These are phyloP conservation scores for Dictyostelium citrinum DNA, from an alignment of 78 protist genomes.

Conservation along the genomic window DNA sequence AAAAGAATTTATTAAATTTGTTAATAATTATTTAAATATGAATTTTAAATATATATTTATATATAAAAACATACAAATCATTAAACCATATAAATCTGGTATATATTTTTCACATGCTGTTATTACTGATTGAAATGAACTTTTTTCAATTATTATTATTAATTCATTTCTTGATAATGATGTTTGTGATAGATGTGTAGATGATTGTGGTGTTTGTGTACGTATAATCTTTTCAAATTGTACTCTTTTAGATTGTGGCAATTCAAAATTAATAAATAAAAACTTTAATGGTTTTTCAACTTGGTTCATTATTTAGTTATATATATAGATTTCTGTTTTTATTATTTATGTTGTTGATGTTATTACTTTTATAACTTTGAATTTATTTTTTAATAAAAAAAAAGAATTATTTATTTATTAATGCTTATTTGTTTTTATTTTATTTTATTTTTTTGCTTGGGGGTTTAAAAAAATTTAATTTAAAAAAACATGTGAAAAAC, in stretches of 20 bases:
- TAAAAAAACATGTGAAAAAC: not conserved
- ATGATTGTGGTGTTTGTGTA: conserved; percentile 42
- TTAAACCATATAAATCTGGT: conserved; percentile 48
- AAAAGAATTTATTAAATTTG: no score
- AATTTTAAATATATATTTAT: not conserved
- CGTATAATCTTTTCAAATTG: conserved; percentile 68
- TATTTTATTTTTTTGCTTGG: not conserved
- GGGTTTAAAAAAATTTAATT: not conserved
- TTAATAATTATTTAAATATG: not conserved
- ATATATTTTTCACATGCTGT: conserved; percentile 50
- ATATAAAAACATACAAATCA: not conserved
- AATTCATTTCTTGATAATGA: conserved; percentile 51
- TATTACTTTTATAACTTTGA: not conserved
- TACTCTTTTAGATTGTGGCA: conserved; percentile 48
- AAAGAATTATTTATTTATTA: not conserved
- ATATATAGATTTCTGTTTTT: not conserved
- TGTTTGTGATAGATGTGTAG: not conserved
- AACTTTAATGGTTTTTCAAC: conserved; percentile 36
- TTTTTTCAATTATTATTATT: conserved; percentile 49
- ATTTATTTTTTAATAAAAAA: not conserved
- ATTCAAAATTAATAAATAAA: conserved; percentile 11
- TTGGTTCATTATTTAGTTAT: not conserved
- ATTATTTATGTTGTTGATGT: not conserved
- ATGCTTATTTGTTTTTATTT: not conserved
- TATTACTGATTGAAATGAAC: conserved; percentile 23